These are phyloP conservation scores for Fusarium sp. DNA, from an alignment of 2,329 filamentous ascomycete species.

Conservation along the genomic window DNA sequence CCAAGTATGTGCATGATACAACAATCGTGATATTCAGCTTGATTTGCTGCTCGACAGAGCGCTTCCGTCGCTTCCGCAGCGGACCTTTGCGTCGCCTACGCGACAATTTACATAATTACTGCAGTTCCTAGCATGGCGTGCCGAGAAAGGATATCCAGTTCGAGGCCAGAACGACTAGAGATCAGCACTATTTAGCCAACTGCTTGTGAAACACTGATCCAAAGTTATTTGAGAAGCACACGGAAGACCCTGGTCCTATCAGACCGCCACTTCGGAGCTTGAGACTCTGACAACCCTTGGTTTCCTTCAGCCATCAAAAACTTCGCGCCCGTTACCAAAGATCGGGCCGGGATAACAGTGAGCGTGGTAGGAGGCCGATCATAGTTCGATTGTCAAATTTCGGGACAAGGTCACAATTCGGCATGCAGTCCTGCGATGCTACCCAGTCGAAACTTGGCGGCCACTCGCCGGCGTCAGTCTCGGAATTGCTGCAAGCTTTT, in stretches of 20 bases:
- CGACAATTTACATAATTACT: slow-evolving; percentile 29
- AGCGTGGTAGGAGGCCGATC: neutral
- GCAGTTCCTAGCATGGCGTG: slow-evolving; percentile 4
- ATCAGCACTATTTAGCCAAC: slow-evolving; percentile 13
- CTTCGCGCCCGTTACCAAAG: neutral
- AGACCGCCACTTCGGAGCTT: slow-evolving; percentile 28
- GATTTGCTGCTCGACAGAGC: slow-evolving; percentile 1
- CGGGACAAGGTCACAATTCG: neutral
- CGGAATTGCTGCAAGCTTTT: slow-evolving; percentile 3
- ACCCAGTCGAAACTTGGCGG: neutral
- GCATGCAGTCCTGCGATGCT: neutral
- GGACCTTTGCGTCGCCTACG: slow-evolving; percentile 5
- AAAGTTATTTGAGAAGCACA: neutral
- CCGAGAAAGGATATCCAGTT: neutral
- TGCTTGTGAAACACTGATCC: slow-evolving; percentile 11
- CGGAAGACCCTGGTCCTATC: slow-evolving; percentile 1
- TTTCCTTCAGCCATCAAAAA: neutral
- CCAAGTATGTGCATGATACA: neutral
- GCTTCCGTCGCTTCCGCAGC: slow-evolving; percentile 13
- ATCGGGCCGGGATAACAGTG: neutral
- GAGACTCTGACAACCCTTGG: neutral
- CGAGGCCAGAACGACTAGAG: neutral
- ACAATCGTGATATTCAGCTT: neutral
- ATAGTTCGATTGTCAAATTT: neutral
- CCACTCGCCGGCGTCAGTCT: neutral